Evolutionary conservation across 495 filamentous ascomycete species (phyloP).

Genomic region (Neurospora sp.): DNA sequence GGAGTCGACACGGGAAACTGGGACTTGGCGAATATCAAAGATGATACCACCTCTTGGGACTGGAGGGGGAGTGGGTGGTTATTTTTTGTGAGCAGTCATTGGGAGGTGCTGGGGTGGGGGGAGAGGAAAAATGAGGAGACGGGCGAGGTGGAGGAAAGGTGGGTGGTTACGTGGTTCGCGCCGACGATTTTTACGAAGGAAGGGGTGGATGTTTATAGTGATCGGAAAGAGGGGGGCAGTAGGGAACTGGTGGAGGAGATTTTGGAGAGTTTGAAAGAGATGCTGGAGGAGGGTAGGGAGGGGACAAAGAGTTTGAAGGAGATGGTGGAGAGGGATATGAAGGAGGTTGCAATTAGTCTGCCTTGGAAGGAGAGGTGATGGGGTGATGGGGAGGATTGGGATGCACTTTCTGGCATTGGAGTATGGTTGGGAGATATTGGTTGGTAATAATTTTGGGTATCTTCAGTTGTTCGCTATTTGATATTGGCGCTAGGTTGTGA

Average conservation of each 20-base stretch:
- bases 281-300: slow-evolving; percentile 12
- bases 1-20: slow-evolving; percentile 51
- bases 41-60: slow-evolving; percentile 42
- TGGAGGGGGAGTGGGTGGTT: slow-evolving; percentile 66
- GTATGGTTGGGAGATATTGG: not conserved
- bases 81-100: slow-evolving; percentile 52
- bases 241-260: slow-evolving; percentile 36
- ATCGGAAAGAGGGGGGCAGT: slow-evolving; percentile 41
- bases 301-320: slow-evolving; percentile 24
- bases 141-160: slow-evolving; percentile 34
- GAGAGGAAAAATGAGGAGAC: slow-evolving; percentile 22
- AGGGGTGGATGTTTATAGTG: slow-evolving; percentile 63
- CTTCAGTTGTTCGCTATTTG: not conserved
- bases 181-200: slow-evolving; percentile 66
- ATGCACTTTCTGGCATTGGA: not conserved
- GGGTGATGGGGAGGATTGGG: not conserved
- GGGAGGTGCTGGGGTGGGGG: slow-evolving; percentile 68
- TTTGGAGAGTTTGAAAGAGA: slow-evolving; percentile 29
- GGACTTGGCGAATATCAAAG: slow-evolving; percentile 4
- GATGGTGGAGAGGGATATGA: slow-evolving; percentile 34
- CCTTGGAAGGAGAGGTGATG: slow-evolving; percentile 30
- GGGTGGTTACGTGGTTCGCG: slow-evolving; percentile 68
- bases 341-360: slow-evolving; percentile 31
- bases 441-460: not conserved
- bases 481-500: not conserved